Conservation (phyloP, 2,329 filamentous ascomycete genomes). For the Xylariomycetidae sp. region DNA sequence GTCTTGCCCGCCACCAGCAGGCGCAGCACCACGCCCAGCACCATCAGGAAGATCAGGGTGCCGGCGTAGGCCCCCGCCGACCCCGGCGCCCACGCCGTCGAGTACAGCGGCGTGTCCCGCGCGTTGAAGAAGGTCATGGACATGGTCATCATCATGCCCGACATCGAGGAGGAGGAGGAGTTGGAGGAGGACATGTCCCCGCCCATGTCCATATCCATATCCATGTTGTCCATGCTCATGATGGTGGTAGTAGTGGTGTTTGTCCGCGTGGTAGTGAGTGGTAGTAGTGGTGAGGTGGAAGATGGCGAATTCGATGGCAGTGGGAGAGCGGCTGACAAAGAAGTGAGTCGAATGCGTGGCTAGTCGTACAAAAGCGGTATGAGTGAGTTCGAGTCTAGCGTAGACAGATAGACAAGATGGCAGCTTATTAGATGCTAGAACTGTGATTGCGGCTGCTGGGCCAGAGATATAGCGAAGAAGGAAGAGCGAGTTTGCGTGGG, state of each 20-base stretch:
- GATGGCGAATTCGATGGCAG: too few relatives aligned
- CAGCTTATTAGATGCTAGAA: too few relatives aligned
- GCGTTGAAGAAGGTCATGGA: conserved; percentile 53
- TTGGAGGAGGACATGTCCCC: conserved; percentile 19
- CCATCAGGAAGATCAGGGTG: conserved; percentile 85
- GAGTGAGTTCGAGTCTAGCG: too few relatives aligned
- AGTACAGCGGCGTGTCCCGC: conserved; percentile 47
- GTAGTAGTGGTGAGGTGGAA: too few relatives aligned
- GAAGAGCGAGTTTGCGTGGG: too few relatives aligned
- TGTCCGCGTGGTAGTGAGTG: too few relatives aligned
- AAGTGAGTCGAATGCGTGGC: too few relatives aligned
- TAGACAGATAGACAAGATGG: too few relatives aligned
- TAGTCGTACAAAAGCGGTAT: too few relatives aligned
- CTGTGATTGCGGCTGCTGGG: too few relatives aligned
- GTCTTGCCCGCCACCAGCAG: conserved; percentile 64
- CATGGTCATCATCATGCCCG: conserved; percentile 29
- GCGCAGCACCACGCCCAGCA: conserved; percentile 66
- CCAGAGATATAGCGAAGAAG: too few relatives aligned
- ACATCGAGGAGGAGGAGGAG: background rate
- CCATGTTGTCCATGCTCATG: conserved; percentile 1
- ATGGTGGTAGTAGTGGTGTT: background rate
- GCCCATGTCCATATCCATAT: conserved; percentile 21
- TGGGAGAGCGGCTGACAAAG: too few relatives aligned
- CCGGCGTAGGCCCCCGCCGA: conserved; percentile 70
- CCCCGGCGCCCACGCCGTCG: conserved; percentile 65